Evolutionary conservation across 1,139 yeast species (phyloP), one percentile per base, ranked within the genome.

Genomic region (Yamadazyma pseudoaaseri): DNA sequence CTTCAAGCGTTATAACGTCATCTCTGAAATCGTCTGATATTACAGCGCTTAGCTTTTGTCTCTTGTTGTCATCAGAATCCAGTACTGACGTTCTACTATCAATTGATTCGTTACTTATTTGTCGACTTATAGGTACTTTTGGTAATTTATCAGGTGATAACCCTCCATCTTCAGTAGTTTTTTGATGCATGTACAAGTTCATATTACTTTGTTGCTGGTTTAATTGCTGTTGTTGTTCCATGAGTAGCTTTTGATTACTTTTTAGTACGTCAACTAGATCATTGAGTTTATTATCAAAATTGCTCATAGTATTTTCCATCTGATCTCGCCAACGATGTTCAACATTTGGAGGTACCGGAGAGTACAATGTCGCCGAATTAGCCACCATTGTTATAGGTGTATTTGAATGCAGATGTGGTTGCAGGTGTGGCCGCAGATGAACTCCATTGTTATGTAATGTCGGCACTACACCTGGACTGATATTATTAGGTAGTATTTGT

Each of bases 271-370:
- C 70, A 3, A 68, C 67, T 35, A 72, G 50, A 48, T 62, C 64
- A 51, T 66, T 69, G 36, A 77, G 51, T 34, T 75, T 72, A 26
- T 54, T 56, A 34, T 74, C 81, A 39, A 77, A 70, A 1, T 63
- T 54, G 33, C 57, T 61, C 37, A 77, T 60, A 30, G 73, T 62
- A 30, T 50, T 53, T 37, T 76, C 81, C 44, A 75, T 69, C 29
- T 58, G 59, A 5, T 54, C 34, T 41, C 63, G 64, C 79, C 79
- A 72, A n/a, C 27, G 27, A 21, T 4, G 26, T 5, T 32, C 39
- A 6, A 15, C 11, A 4, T 23, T 10, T 3, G 27, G 15, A n/a
- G 25, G 20, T 24, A 11, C 12, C 4, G 27, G 15, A 23, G 22
- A 20, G 10, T 6, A 11, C n/a, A 10, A 10, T 10, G n/a, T 28